phyloP scores from a whole-genome alignment of 192 early-diverging fungal species.

The Coemansia sp. region DNA sequence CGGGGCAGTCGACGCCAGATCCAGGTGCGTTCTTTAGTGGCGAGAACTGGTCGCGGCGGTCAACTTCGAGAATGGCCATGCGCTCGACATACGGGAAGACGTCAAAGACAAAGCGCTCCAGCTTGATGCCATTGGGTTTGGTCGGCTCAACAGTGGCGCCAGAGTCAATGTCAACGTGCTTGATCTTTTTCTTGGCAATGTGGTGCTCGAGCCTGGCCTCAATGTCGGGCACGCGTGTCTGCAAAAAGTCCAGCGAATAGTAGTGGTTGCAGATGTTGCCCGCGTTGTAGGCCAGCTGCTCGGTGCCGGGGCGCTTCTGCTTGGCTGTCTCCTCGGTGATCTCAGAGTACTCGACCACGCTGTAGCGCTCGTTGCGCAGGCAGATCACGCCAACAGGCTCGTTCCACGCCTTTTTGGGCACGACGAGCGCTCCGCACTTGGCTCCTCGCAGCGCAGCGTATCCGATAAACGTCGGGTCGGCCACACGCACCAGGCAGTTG shows the following conservation, averaged over 20 bases:
- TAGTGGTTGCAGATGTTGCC: constrained; percentile 99
- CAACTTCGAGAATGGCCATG: constrained; percentile 90
- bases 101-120: constrained; percentile 99
- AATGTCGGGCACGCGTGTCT: constrained; percentile 73
- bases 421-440: constrained; percentile 93
- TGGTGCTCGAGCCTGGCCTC: constrained; percentile 90
- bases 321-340: constrained; percentile 75
- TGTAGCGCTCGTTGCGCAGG: constrained; percentile 73
- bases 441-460: constrained; percentile 86
- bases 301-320: constrained; percentile 56
- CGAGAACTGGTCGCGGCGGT: constrained; percentile 91
- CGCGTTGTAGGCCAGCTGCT: constrained; percentile 76
- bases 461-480: constrained; percentile 94
- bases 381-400: constrained; percentile 97
- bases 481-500: constrained; percentile 95
- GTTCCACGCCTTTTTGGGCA: constrained; percentile 79
- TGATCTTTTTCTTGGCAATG: constrained; percentile 98
- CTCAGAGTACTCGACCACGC: constrained; percentile 97
- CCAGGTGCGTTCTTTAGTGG: constrained; percentile 98
- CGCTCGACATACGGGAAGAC: constrained; percentile 88
- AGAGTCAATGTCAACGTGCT: constrained; percentile 73
- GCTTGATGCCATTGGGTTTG: constrained; percentile 93
- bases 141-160: constrained; percentile 70
- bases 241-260: constrained; percentile 88
- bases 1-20: constrained; percentile 80